Evolutionary conservation across 768 basidiomycete species (phyloP).

Genomic region (Chlorophyllum brunneum): DNA sequence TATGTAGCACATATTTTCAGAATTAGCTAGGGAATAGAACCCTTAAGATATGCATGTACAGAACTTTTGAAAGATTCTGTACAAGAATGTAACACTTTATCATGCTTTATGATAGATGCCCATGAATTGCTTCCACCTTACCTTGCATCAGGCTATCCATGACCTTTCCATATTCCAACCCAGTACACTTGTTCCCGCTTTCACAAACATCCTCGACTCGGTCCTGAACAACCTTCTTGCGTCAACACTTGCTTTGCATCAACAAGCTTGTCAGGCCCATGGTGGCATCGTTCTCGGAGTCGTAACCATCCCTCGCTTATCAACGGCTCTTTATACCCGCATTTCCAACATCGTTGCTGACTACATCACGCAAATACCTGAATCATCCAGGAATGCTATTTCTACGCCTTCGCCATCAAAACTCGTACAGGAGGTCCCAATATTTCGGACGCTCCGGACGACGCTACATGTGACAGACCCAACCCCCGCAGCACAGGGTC

Average conservation of each 20-base stretch:
- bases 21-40: no score
- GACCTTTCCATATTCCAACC: slow-evolving; percentile 66
- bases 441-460: slow-evolving; percentile 64
- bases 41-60: no score
- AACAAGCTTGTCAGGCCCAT: slow-evolving; percentile 73
- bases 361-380: slow-evolving; percentile 38
- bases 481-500: slow-evolving; percentile 63
- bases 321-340: slow-evolving; percentile 42
- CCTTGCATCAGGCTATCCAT: slow-evolving; percentile 72
- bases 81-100: no score
- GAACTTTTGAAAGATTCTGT: no score
- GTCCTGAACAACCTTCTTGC: slow-evolving; percentile 62
- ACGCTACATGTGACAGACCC: slow-evolving; percentile 56
- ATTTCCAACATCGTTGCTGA: slow-evolving; percentile 46
- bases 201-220: slow-evolving; percentile 51
- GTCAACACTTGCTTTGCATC: slow-evolving; percentile 58
- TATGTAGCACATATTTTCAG: no score
- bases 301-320: slow-evolving; percentile 41
- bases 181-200: slow-evolving; percentile 62
- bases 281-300: slow-evolving; percentile 62
- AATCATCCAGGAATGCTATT: slow-evolving; percentile 27
- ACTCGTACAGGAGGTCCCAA: slow-evolving; percentile 39
- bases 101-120: no score
- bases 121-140: no score
- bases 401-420: slow-evolving; percentile 25